phyloP scores from a whole-genome alignment of 306 rosid genomes.

The Canavalia gladiata region DNA sequence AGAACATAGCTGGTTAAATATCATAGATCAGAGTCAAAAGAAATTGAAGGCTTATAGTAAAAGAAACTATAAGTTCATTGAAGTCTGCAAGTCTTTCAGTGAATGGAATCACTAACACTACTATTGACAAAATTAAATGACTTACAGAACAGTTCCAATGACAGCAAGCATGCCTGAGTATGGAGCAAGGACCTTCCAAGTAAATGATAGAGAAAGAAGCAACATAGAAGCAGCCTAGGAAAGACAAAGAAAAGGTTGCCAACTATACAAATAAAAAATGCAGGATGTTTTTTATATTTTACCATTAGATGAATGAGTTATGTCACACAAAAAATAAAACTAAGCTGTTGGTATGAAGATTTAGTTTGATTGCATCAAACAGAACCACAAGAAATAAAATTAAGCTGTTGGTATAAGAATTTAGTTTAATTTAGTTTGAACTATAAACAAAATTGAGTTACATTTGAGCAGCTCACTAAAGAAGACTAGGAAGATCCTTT shows the following conservation, averaged over 20 bases:
- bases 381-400: no score
- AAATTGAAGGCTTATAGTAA: conserved; percentile 28
- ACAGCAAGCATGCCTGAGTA: conserved; percentile 89
- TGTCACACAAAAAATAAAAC: background rate
- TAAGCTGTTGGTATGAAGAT: conserved; percentile 5
- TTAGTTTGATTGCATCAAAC: background rate
- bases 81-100: no score
- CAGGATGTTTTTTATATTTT: background rate
- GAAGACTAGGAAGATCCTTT: conserved; percentile 2
- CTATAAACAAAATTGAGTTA: background rate
- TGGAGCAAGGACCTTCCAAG: conserved; percentile 85
- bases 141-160: conserved; percentile 95
- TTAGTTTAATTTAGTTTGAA: background rate
- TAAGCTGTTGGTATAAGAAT: no score
- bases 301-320: no score
- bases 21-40: conserved; percentile 42
- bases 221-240: conserved; percentile 97
- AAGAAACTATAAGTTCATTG: no score
- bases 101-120: background rate
- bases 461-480: background rate
- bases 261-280: conserved; percentile 25
- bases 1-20: conserved; percentile 80
- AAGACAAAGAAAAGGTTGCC: conserved; percentile 17
- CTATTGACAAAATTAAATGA: conserved; percentile 36
- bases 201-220: conserved; percentile 86